phyloP scores from a whole-genome alignment of 2,329 filamentous ascomycete genomes.

The Colletotrichum magnum region DNA sequence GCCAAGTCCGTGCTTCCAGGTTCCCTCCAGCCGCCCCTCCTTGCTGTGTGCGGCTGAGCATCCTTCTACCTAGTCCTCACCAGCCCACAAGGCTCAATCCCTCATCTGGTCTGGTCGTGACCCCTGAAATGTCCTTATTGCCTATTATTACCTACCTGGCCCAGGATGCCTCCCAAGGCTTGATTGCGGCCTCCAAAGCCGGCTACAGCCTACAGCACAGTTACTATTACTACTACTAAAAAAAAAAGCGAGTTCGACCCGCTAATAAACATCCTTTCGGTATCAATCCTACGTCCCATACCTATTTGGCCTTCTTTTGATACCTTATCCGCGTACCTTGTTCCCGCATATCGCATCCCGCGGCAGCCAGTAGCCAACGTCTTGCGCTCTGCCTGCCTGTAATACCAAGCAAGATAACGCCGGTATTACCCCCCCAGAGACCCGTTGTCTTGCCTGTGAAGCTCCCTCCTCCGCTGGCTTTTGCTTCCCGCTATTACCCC shows the following conservation, averaged over 20 bases:
- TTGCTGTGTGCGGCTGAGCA: conserved; percentile 39
- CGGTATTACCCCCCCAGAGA: too few species aligned
- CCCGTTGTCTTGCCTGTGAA: conserved; percentile 31
- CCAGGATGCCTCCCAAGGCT: neutral
- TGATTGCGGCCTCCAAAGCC: conserved; percentile 11
- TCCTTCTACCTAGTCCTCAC: conserved; percentile 32
- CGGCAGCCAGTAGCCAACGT: too few species aligned
- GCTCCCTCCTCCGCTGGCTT: conserved; percentile 26
- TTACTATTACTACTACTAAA: neutral
- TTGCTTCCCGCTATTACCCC: conserved; percentile 36
- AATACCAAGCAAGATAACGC: too few species aligned
- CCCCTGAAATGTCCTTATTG: conserved; percentile 22
- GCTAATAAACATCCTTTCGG: too few species aligned
- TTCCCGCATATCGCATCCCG: too few species aligned
- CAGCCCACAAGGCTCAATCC: conserved; percentile 39
- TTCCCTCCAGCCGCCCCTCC: conserved; percentile 37
- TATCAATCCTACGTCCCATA: too few species aligned
- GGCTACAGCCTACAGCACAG: neutral
- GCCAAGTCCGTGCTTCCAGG: conserved; percentile 33
- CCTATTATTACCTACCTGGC: conserved; percentile 6
- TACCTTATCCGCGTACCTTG: too few species aligned
- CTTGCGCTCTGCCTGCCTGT: too few species aligned
- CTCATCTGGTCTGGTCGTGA: conserved; percentile 5
- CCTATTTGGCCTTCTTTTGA: too few species aligned
- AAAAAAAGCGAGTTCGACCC: conserved; percentile 1